phyloP scores from a whole-genome alignment of 352 stramenopile genomes.

The Globisporangium irregulare region DNA sequence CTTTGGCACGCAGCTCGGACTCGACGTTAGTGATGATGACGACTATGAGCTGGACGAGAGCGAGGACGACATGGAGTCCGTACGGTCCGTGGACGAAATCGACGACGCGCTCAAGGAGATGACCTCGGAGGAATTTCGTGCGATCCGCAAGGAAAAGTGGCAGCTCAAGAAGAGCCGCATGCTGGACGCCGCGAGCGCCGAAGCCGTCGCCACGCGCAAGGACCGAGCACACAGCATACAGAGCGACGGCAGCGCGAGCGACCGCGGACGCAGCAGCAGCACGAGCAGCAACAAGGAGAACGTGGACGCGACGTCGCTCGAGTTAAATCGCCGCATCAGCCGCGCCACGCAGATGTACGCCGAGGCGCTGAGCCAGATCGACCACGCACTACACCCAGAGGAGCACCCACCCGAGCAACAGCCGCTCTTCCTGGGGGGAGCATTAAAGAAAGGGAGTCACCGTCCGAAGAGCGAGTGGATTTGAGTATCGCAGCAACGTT shows the following conservation, averaged over 20 bases:
- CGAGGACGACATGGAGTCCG: constrained; percentile 27
- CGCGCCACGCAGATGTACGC: constrained; percentile 56
- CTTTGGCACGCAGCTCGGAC: constrained; percentile 21
- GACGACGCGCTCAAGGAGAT: constrained; percentile 33
- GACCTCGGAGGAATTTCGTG: constrained; percentile 27
- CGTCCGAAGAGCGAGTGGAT: constrained; percentile 16
- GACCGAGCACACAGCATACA: constrained; percentile 21
- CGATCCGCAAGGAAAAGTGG: constrained; percentile 32
- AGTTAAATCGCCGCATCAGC: constrained; percentile 40
- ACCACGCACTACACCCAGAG: constrained; percentile 44
- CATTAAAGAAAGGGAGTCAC: constrained; percentile 30
- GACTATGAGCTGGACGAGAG: constrained; percentile 32
- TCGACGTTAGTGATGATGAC: constrained; percentile 35
- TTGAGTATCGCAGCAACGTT: not conserved
- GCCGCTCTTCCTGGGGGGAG: constrained; percentile 48
- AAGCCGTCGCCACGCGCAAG: constrained; percentile 17
- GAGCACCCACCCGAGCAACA: constrained; percentile 35
- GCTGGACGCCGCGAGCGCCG: constrained; percentile 9
- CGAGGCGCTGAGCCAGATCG: constrained; percentile 46
- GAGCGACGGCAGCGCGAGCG: constrained; percentile 3
- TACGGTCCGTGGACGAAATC: constrained; percentile 33
- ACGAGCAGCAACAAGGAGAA: constrained; percentile 20
- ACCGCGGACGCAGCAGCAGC: constrained; percentile 7
- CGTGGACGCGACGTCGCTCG: constrained; percentile 21
- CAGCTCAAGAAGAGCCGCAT: constrained; percentile 17